Conservation (phyloP, 768 basidiomycete species). For the Jaapia argillacea region DNA sequence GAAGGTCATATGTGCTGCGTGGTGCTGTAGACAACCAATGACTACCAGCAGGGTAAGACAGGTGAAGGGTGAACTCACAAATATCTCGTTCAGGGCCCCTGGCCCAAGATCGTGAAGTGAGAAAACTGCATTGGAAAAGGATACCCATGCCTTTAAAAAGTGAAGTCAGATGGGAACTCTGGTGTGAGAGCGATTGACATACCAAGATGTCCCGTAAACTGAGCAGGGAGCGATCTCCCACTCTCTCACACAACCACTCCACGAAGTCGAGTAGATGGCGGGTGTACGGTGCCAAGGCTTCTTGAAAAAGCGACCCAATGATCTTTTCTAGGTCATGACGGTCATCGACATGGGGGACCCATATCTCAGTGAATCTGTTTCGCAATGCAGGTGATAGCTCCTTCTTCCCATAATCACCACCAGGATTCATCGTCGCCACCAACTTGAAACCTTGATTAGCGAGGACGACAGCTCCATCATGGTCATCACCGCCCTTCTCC, state of each 20-base stretch:
- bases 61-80: slow-evolving; percentile 39
- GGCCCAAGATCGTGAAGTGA: slow-evolving; percentile 16
- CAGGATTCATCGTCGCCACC: slow-evolving; percentile 98
- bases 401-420: slow-evolving; percentile 98
- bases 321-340: slow-evolving; percentile 71
- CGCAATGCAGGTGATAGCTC: slow-evolving; percentile 94
- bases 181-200: slow-evolving; percentile 13
- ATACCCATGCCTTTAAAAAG: slow-evolving; percentile 71
- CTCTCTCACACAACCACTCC: slow-evolving; percentile 61
- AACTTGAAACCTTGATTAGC: slow-evolving; percentile 74
- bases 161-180: background rate
- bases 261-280: slow-evolving; percentile 62
- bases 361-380: slow-evolving; percentile 98
- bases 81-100: slow-evolving; percentile 43
- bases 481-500: slow-evolving; percentile 75
- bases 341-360: slow-evolving; percentile 83
- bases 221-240: slow-evolving; percentile 55
- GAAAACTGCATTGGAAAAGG: slow-evolving; percentile 67
- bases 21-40: slow-evolving; percentile 47
- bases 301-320: slow-evolving; percentile 58
- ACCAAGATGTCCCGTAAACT: slow-evolving; percentile 88
- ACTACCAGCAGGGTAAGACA: background rate
- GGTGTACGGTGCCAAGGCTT: slow-evolving; percentile 46
- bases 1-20: slow-evolving; percentile 89
- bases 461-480: slow-evolving; percentile 53